Evolutionary conservation across 2,329 filamentous ascomycete genomes (phyloP).

Genomic region (Rhinocladiella similis): DNA sequence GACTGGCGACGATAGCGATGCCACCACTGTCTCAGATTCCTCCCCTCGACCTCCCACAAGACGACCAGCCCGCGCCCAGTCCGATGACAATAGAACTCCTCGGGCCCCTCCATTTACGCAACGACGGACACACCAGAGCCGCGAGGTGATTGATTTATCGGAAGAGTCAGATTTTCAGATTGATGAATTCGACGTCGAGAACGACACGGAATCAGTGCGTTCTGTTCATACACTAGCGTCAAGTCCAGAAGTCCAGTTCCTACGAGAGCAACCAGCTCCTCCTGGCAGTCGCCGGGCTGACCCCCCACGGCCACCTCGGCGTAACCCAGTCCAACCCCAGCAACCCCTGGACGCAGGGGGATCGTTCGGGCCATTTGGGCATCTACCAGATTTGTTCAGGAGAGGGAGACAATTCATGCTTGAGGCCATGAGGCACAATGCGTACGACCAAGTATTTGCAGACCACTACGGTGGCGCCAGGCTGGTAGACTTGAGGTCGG

Average conservation of each 20-base stretch:
- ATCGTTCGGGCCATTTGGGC: conserved; percentile 20
- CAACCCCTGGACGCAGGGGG: conserved; percentile 4
- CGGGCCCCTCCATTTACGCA: conserved; percentile 15
- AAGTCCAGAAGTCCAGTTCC: conserved; percentile 54
- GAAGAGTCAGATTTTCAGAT: conserved; percentile 41
- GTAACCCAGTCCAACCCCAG: conserved; percentile 16
- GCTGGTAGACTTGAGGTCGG: conserved; percentile 10
- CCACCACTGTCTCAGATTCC: conserved; percentile 5
- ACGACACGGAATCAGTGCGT: not conserved
- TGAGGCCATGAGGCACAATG: conserved; percentile 8
- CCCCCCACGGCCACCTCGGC: conserved; percentile 31
- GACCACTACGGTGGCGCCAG: conserved; percentile 29
- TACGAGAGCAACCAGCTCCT: conserved; percentile 29
- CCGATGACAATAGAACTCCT: not conserved
- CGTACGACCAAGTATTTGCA: conserved; percentile 9
- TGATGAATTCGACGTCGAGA: conserved; percentile 4
- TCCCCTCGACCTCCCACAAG: conserved; percentile 3
- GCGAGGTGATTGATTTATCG: conserved; percentile 49
- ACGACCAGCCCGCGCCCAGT: not conserved
- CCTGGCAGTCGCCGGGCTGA: conserved; percentile 8
- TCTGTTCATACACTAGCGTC: conserved; percentile 23
- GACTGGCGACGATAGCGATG: conserved; percentile 19
- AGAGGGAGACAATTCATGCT: conserved; percentile 18
- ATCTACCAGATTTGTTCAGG: conserved; percentile 16
- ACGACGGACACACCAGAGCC: conserved; percentile 14